Conservation (phyloP, 2,329 filamentous ascomycete genomes). For the Paraphoma sp. region DNA sequence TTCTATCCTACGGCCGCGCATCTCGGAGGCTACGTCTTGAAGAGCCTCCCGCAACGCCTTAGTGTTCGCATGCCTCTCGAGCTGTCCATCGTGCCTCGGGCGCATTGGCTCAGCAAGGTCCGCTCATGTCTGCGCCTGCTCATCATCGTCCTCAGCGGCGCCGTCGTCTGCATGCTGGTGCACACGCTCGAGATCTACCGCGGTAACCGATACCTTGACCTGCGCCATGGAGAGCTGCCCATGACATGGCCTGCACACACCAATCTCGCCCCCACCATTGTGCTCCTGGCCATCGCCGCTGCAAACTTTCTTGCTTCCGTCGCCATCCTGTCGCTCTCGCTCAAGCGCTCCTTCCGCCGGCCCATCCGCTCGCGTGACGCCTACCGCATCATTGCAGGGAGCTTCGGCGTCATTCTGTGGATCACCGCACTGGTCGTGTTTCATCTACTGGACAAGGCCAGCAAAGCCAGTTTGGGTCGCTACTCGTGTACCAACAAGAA, state of each 20-base stretch:
- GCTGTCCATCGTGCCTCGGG: slow-evolving; percentile 30
- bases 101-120: slow-evolving; percentile 45
- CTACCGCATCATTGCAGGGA: slow-evolving; percentile 43
- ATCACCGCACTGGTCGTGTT: slow-evolving; percentile 39
- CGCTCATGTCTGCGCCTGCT: slow-evolving; percentile 46
- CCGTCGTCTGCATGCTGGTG: slow-evolving; percentile 43
- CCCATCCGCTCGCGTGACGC: slow-evolving; percentile 43
- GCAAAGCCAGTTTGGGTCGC: slow-evolving; percentile 44
- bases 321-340: slow-evolving; percentile 39
- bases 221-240: slow-evolving; percentile 45
- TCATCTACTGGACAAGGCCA: slow-evolving; percentile 43
- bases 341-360: slow-evolving; percentile 42
- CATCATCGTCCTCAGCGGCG: slow-evolving; percentile 46
- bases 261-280: slow-evolving; percentile 44
- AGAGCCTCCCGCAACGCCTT: slow-evolving; percentile 23
- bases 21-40: slow-evolving; percentile 21
- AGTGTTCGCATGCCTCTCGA: slow-evolving; percentile 39
- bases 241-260: slow-evolving; percentile 48
- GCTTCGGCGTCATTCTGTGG: slow-evolving; percentile 45
- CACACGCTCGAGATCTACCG: slow-evolving; percentile 46
- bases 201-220: slow-evolving; percentile 44
- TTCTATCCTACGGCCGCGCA: slow-evolving; percentile 25
- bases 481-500: slow-evolving; percentile 45
- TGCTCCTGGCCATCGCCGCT: slow-evolving; percentile 42
- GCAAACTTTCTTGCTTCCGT: slow-evolving; percentile 44